Base-by-base conservation (phyloP, 2,329 filamentous ascomycete genomes). In the Phaeomoniella chlamydospora region DNA sequence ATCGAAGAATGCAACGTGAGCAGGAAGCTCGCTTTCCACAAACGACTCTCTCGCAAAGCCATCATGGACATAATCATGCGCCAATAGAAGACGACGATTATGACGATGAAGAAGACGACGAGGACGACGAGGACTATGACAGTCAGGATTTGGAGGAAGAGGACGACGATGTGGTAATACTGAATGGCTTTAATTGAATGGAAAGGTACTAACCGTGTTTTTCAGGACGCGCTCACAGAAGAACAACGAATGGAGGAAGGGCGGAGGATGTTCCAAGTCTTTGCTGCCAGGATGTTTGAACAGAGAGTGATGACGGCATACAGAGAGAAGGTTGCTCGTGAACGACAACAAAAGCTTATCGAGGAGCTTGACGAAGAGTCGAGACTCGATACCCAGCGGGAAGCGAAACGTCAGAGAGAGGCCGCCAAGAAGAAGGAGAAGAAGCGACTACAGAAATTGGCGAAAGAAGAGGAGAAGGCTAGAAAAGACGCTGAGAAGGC, bases 161-260 rank as follows among this genome's bases (percentile, higher is more conserved):
- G 39, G 73, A 78, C 44, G 74, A 75, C 44, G 74, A 77, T 46
- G 73, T 77, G n/a, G 22, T 9, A 51, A 74, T 74, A 62, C 73
- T 77, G 50, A 45, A 55, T 40, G 15, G 13, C 13, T 45, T 39
- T 38, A n/a, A n/a, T n/a, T n/a, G n/a, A n/a, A n/a, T n/a, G n/a
- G n/a, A n/a, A n/a, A n/a, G n/a, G n/a, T n/a, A n/a, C n/a, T n/a
- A n/a, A n/a, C n/a, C n/a, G n/a, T 56, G 39, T 53, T 43, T 40
- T 43, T 41, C 61, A 96, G 88, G 87, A 93, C 55, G 77, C 80
- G 45, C 90, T 96, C 84, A 94, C 86, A 35, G 88, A 96, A 65
- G 85, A 94, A 62, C 87, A 96, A 65, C 82, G 90, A 42, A 96
- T 98, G 90, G 87, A 96, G 57, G 90, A 98, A 66, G 90, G 90